Evolutionary conservation across 129 eudicot species (phyloP), one percentile per base, ranked within the genome.

Genomic region (Silybum marianum): DNA sequence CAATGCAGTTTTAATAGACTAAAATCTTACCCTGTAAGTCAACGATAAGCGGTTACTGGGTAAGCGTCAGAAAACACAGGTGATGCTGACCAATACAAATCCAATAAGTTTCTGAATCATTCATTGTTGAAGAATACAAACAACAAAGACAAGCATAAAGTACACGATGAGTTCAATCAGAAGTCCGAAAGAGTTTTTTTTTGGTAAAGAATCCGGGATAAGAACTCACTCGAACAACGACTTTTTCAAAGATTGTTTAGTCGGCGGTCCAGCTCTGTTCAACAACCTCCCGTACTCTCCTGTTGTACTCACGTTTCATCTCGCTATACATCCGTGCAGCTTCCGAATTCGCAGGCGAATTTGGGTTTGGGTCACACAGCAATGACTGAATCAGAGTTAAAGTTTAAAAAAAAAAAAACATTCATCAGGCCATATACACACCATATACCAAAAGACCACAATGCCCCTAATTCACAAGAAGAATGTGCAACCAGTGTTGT

Each of bases 241-340:
- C 16, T 11, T 26, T 26, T 26, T 44, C 54, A 44, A 62, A 74
- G 16, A 19, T 72, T 19, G 30, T 46, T 89, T 71, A 89, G 79
- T 82, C 93, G 25, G 93, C 93, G 8, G 87, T 89, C 89, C 92
- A 89, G 81, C 93, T 89, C 58, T 89, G 93, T 82, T 89, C 93
- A 30, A 89, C 93, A 69, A 89, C 74, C 80, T 89, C 90, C 11
- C 93, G 72, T 13, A 89, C 93, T 80, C 90, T 87, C 74, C 89
- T 85, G 83, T 89, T 82, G 89, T 89, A 89, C 67, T 89, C 93
- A 9, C 90, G 86, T 80, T 89, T 89, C 80, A 73, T 84, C 79
- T 89, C 90, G 23, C 89, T 87, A 71, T 82, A 89, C 88, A 87
- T 85, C 23, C 89, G 74, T 63, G 93, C 93, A 51, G 93, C 93